Conservation (phyloP, 345 rosid genomes). For the Hypericum perforatum region DNA sequence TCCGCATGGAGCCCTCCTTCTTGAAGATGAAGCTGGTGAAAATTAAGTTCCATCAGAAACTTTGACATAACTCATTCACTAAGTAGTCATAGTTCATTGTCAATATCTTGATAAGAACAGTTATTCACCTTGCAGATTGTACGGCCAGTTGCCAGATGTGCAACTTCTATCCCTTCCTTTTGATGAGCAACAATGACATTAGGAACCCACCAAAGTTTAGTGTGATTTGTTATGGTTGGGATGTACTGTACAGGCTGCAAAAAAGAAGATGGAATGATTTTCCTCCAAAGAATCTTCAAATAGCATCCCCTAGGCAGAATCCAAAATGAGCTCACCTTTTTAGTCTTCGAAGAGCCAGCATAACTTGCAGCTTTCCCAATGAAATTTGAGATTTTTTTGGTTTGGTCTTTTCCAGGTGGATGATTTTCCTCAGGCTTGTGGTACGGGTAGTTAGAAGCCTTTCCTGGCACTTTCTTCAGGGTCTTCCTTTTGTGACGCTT, state of each 20-base stretch:
- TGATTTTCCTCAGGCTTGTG: slow-evolving; percentile 93
- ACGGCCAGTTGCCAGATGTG: slow-evolving; percentile 92
- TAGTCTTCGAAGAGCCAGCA: slow-evolving; percentile 80
- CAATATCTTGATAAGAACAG: not conserved
- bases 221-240: slow-evolving; percentile 90
- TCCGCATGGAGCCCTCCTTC: slow-evolving; percentile 99
- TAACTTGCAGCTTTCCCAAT: slow-evolving; percentile 78
- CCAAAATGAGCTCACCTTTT: slow-evolving; percentile 45
- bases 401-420: slow-evolving; percentile 83
- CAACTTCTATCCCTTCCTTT: slow-evolving; percentile 94
- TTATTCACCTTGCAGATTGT: slow-evolving; percentile 78
- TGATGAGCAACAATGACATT: slow-evolving; percentile 95
- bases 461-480: slow-evolving; percentile 60
- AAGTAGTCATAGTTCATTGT: not conserved
- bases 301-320: no score
- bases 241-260: slow-evolving; percentile 59
- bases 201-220: slow-evolving; percentile 98
- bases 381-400: slow-evolving; percentile 72
- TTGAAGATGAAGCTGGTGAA: slow-evolving; percentile 75
- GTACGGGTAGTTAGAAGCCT: slow-evolving; percentile 55
- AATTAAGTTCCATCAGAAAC: slow-evolving; percentile 9
- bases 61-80: slow-evolving; percentile 4
- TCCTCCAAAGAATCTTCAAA: not conserved
- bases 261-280: slow-evolving; percentile 6
- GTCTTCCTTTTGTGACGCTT: slow-evolving; percentile 84